phyloP scores from a whole-genome alignment of 2,329 filamentous ascomycete species.

The Penicillium crustosum region DNA sequence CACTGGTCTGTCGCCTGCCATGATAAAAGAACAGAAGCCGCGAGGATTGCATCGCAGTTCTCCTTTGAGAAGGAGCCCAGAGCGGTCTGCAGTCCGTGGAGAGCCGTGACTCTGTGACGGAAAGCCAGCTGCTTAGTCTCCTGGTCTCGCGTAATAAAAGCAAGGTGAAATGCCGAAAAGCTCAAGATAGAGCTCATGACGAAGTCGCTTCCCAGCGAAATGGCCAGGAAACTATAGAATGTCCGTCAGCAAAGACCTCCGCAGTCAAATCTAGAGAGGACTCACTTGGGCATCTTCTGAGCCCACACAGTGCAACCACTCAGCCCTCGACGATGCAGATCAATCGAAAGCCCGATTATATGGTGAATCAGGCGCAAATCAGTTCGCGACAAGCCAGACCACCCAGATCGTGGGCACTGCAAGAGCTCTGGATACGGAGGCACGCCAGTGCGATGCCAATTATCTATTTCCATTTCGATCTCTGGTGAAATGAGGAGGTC shows the following conservation, averaged over 20 bases:
- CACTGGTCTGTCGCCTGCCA: constrained; percentile 98
- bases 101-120: constrained; percentile 79
- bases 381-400: constrained; percentile 69
- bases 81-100: constrained; percentile 84
- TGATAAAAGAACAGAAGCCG: constrained; percentile 84
- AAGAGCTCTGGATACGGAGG: constrained; percentile 83
- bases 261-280: constrained; percentile 25
- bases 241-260: constrained; percentile 22
- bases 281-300: constrained; percentile 86
- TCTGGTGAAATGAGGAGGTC: constrained; percentile 82
- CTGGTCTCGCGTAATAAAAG: constrained; percentile 81
- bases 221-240: constrained; percentile 69
- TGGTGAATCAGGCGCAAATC: constrained; percentile 90
- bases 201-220: constrained; percentile 78
- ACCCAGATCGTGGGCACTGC: constrained; percentile 71
- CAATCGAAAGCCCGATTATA: constrained; percentile 78
- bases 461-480: constrained; percentile 75
- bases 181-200: constrained; percentile 93
- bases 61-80: constrained; percentile 80
- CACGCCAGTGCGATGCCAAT: constrained; percentile 79
- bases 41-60: constrained; percentile 87
- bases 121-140: constrained; percentile 86
- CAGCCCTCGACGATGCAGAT: constrained; percentile 73
- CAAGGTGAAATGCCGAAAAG: constrained; percentile 91
- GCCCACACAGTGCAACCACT: constrained; percentile 91